phyloP scores from a whole-genome alignment of 1,139 yeast genomes.

The Nakaseomyces nivariensis region DNA sequence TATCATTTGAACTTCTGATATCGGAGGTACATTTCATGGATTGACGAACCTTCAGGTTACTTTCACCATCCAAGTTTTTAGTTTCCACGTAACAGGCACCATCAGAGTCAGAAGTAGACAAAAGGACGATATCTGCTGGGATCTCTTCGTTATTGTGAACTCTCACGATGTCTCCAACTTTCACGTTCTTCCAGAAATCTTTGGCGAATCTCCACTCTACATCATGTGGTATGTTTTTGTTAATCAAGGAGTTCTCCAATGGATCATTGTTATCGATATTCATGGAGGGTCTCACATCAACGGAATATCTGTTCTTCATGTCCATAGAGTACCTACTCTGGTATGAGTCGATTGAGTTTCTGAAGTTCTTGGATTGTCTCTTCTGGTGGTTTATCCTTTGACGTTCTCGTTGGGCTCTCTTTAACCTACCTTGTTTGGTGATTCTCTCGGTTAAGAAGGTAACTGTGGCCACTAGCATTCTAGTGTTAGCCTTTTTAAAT shows the following conservation, averaged over 20 bases:
- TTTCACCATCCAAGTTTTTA: slow-evolving; percentile 92
- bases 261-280: slow-evolving; percentile 13
- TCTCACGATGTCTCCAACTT: slow-evolving; percentile 83
- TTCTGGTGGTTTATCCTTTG: slow-evolving; percentile 9
- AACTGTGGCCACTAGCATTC: slow-evolving; percentile 24
- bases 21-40: slow-evolving; percentile 62
- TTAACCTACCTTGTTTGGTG: slow-evolving; percentile 32
- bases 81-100: slow-evolving; percentile 92
- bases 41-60: slow-evolving; percentile 75
- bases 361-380: slow-evolving; percentile 10
- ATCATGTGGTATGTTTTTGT: slow-evolving; percentile 19
- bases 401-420: slow-evolving; percentile 17
- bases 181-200: slow-evolving; percentile 78
- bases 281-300: slow-evolving; percentile 20
- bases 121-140: slow-evolving; percentile 78
- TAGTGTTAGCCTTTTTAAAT: slow-evolving; percentile 45
- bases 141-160: slow-evolving; percentile 81
- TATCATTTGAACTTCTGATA: slow-evolving; percentile 58
- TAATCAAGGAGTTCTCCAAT: slow-evolving; percentile 11
- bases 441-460: slow-evolving; percentile 29
- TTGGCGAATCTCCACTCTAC: slow-evolving; percentile 44
- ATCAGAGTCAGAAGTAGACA: slow-evolving; percentile 78
- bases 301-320: slow-evolving; percentile 23
- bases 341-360: slow-evolving; percentile 21
- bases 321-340: background rate